Evolutionary conservation across 177 flowering plant genomes (phyloP).

Genomic region (Vitis hybrid): DNA sequence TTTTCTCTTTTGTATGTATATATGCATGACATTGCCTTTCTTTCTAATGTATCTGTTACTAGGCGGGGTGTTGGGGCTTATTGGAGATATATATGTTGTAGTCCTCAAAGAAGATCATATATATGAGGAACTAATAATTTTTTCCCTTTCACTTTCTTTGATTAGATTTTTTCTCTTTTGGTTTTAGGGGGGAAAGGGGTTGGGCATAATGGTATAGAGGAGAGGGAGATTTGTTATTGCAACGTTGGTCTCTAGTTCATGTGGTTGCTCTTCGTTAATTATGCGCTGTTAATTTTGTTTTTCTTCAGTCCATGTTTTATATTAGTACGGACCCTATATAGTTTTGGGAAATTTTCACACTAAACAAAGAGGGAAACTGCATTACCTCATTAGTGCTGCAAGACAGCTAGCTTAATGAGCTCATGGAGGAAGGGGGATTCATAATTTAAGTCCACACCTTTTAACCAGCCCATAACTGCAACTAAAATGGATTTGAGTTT

Average conservation of each 20-base stretch:
- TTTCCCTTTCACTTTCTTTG: conserved; percentile 7
- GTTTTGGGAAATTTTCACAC: no score
- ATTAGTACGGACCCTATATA: no score
- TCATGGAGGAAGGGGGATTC: no score
- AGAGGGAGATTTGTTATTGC: conserved; percentile 25
- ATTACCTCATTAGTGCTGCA: no score
- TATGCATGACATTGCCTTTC: conserved; percentile 25
- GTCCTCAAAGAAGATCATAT: conserved; percentile 23
- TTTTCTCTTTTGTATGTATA: conserved; percentile 18
- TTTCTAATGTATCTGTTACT: conserved; percentile 21
- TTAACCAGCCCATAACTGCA: neutral
- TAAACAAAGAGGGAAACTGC: no score
- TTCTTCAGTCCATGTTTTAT: neutral
- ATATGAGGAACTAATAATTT: conserved; percentile 23
- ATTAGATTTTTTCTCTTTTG: neutral
- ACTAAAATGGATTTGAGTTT: neutral
- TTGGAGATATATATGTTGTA: conserved; percentile 19
- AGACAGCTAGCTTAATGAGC: no score
- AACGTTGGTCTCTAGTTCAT: conserved; percentile 18
- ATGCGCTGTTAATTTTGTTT: conserved; percentile 5
- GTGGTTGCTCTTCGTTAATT: conserved; percentile 11
- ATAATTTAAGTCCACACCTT: no score
- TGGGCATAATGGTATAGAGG: conserved; percentile 36
- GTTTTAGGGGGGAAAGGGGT: conserved; percentile 16
- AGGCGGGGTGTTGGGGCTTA: conserved; percentile 10